Base-by-base conservation (phyloP, 805 yeast species). In the Kazachstania martiniae region DNA sequence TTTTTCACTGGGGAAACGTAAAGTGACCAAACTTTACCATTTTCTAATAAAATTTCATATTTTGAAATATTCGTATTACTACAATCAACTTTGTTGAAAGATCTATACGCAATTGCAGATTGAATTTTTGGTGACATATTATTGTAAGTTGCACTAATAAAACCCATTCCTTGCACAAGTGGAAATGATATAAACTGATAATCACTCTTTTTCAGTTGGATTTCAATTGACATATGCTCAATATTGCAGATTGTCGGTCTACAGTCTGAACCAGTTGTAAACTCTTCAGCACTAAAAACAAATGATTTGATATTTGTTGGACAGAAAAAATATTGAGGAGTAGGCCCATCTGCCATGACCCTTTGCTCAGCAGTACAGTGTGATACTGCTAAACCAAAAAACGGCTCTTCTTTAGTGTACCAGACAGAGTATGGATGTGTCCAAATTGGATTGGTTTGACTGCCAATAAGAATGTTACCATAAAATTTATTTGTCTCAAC, bases 401-500 rank as follows among this genome's bases (percentile, higher is more conserved):
- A 63, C 6, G 45, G 49, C 21, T 56, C 59, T 33, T 67, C 73
- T 34, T 62, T 70, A 7, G 77, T 61, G 39, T 64, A 64, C 89
- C 87, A 82, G 5, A 80, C 58, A 19, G 83, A 72, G 47, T 81
- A 82, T 2, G 94, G 94, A 43, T 79, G 85, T 0, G 89, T 73
- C 86, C 87, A 83, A 0, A 75, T 68, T 0, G 89, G 83, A 35
- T 70, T 62, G 2, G 73, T 70, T 48, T 79, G 89, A 34, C 66
- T 65, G 1, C 68, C 85, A 22, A 83, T 63, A 8, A 82, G 54
- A 53, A 83, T 56, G 55, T 83, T 83, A 23, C 80, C 77, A 51
- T 76, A 83, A 47, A 82, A 83, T 48, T 82, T 81, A 53, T 83
- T 83, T 16, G 94, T 84, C 47, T 76, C 74, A 38, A 69, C 64